These are phyloP conservation scores for Oryza glaberrima DNA, from an alignment of 176 grass and related monocot genomes.

Conservation along the genomic window DNA sequence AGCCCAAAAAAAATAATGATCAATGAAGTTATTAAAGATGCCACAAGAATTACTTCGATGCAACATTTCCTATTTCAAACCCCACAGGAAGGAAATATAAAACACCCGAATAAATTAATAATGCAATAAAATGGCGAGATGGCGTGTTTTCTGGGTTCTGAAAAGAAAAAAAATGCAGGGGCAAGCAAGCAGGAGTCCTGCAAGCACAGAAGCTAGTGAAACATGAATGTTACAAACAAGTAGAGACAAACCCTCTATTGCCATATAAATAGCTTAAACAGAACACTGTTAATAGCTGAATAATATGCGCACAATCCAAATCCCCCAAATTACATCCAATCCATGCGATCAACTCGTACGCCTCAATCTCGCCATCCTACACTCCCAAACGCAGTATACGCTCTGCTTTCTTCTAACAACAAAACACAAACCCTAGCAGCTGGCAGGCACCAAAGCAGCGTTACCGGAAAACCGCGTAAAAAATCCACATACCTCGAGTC, in stretches of 20 bases:
- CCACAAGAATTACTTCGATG: background rate
- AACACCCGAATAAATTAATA: background rate
- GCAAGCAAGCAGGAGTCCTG: background rate
- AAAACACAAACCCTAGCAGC: conserved; percentile 10
- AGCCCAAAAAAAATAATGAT: background rate
- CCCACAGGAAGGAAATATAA: background rate
- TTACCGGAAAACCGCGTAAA: background rate
- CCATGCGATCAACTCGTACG: background rate
- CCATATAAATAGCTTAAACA: background rate
- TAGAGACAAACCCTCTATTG: background rate
- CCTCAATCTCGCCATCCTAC: background rate
- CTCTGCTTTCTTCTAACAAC: background rate
- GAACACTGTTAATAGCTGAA: background rate
- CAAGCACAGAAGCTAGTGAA: background rate
- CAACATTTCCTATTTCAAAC: background rate
- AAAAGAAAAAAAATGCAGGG: background rate
- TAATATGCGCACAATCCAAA: background rate
- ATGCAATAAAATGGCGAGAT: conserved; percentile 20
- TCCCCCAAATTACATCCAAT: background rate
- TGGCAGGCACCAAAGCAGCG: background rate
- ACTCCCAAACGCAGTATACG: background rate
- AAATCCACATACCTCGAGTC: conserved; percentile 47
- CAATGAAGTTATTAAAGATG: background rate
- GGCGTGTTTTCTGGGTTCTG: background rate
- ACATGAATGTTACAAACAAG: background rate